phyloP scores from a whole-genome alignment of 139 green algal species.

The Zygnema cylindricum region DNA sequence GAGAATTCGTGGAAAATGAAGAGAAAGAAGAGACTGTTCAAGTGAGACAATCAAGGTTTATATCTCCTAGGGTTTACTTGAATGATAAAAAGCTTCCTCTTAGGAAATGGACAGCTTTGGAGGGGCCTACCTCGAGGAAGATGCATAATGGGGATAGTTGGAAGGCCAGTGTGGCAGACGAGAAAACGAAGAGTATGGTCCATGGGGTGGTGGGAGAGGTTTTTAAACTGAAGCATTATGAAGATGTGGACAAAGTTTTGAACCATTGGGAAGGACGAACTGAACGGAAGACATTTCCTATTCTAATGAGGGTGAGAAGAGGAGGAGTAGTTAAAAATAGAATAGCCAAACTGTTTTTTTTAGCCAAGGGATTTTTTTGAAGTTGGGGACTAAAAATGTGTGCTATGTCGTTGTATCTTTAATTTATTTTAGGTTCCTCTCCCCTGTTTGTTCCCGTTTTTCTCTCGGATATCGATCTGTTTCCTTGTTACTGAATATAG shows the following conservation, averaged over 20 bases:
- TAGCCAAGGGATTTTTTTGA: too few relatives aligned
- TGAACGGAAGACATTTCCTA: slow-evolving; percentile 21
- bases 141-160: neutral
- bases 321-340: too few relatives aligned
- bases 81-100: slow-evolving; percentile 6
- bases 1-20: neutral
- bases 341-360: too few relatives aligned
- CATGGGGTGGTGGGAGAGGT: neutral
- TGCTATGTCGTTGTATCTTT: too few relatives aligned
- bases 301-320: slow-evolving; percentile 43
- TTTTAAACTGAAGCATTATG: slow-evolving; percentile 4
- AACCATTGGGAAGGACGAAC: slow-evolving; percentile 32
- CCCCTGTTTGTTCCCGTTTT: too few relatives aligned
- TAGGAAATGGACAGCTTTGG: neutral
- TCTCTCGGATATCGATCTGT: too few relatives aligned
- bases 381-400: too few relatives aligned
- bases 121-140: neutral
- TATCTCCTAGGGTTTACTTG: neutral
- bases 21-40: neutral
- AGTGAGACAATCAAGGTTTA: too few relatives aligned
- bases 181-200: neutral
- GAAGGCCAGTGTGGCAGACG: neutral
- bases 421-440: too few relatives aligned
- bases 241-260: slow-evolving; percentile 30
- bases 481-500: too few relatives aligned